These are phyloP conservation scores for Vigna trinervia DNA, from an alignment of 306 rosid genomes.

Conservation along the genomic window DNA sequence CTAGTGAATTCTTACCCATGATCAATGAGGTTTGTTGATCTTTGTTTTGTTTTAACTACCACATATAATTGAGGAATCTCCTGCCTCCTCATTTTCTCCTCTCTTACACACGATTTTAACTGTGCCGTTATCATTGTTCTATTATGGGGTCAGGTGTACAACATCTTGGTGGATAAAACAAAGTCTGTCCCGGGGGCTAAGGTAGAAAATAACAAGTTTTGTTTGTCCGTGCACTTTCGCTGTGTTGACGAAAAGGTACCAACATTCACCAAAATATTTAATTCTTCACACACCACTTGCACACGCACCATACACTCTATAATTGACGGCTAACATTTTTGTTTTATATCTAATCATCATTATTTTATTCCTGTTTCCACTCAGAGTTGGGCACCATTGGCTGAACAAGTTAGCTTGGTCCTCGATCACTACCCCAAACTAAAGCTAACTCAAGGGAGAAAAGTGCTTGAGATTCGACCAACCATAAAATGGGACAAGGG, in stretches of 20 bases:
- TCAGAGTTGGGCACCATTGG: constrained; percentile 79
- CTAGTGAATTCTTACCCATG: constrained; percentile 79
- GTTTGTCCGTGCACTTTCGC: constrained; percentile 92
- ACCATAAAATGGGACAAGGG: constrained; percentile 97
- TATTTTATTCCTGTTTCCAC: not conserved
- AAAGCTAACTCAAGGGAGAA: constrained; percentile 74
- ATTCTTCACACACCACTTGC: not conserved
- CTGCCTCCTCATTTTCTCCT: not conserved
- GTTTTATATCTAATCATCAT: constrained; percentile 13
- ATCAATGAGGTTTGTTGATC: constrained; percentile 77
- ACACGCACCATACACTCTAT: constrained; percentile 5
- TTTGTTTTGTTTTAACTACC: not conserved
- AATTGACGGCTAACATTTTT: constrained; percentile 14
- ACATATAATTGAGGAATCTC: not conserved
- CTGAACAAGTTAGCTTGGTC: constrained; percentile 71
- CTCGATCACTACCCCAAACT: constrained; percentile 73
- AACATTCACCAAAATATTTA: constrained; percentile 31
- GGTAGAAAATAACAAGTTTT: constrained; percentile 91
- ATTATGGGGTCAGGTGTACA: constrained; percentile 59
- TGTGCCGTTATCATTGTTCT: constrained; percentile 5
- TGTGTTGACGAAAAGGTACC: constrained; percentile 90
- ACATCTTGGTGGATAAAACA: constrained; percentile 70
- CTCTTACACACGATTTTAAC: constrained; percentile 16
- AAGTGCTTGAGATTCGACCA: constrained; percentile 91
- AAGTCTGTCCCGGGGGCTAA: constrained; percentile 72